Percentiles rank a stretch among this genome's conserved stretches.
These are phyloP conservation scores for Ramaria rubella DNA, from an alignment of 768 basidiomycete genomes.

Conservation along the genomic window DNA sequence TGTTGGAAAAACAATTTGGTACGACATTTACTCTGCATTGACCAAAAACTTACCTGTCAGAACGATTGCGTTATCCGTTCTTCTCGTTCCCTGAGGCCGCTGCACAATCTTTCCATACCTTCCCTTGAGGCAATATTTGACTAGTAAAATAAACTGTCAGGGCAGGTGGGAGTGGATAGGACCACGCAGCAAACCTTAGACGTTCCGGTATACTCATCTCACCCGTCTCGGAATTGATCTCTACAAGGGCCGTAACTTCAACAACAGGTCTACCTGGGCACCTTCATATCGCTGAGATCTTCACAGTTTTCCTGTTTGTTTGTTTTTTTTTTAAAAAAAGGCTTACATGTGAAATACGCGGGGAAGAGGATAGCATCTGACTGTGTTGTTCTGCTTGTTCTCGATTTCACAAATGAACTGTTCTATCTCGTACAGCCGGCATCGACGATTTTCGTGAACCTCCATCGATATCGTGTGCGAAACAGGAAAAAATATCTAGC, in stretches of 20 bases:
- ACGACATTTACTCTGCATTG: too few relatives aligned
- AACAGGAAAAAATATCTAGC: too few relatives aligned
- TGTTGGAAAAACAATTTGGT: too few relatives aligned
- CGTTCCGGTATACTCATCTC: slow-evolving; percentile 43
- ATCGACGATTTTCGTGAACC: slow-evolving; percentile 20
- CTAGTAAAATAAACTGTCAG: too few relatives aligned
- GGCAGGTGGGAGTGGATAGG: too few relatives aligned
- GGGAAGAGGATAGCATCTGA: slow-evolving; percentile 67
- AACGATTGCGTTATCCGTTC: too few relatives aligned
- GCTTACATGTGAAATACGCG: slow-evolving; percentile 69
- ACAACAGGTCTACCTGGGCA: slow-evolving; percentile 60
- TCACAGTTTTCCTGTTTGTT: neutral
- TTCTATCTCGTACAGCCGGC: slow-evolving; percentile 61
- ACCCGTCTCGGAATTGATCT: slow-evolving; percentile 40
- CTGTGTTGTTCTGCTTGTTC: slow-evolving; percentile 17
- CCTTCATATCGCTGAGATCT: slow-evolving; percentile 30
- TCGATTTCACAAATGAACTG: slow-evolving; percentile 59
- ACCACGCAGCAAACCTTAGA: neutral
- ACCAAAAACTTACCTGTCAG: too few relatives aligned
- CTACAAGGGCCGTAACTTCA: slow-evolving; percentile 58
- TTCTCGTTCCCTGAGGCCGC: too few relatives aligned
- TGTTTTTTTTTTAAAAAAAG: neutral
- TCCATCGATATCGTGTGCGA: neutral
- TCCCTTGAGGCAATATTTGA: too few relatives aligned
- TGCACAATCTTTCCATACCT: too few relatives aligned